Percentiles rank a stretch among this genome's conserved stretches.
Conservation (phyloP, 331 rosid species). For the Rosa hybrid region DNA sequence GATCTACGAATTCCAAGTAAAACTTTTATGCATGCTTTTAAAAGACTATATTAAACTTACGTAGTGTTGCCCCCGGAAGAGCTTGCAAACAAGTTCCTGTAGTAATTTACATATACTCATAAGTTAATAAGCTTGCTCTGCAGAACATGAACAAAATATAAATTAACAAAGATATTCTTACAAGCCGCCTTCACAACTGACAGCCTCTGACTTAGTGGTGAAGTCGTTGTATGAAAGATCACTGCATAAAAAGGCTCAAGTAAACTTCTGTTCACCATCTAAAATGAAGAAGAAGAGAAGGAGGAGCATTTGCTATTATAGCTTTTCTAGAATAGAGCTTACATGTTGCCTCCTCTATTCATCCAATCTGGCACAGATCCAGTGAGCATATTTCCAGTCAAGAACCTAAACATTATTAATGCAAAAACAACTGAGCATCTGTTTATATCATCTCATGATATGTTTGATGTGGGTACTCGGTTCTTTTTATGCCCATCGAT, state of each 20-base stretch:
- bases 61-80: conserved; percentile 32
- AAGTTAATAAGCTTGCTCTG: background rate
- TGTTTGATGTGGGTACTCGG: background rate
- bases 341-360: conserved; percentile 33
- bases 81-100: conserved; percentile 71
- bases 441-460: background rate
- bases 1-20: background rate
- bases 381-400: conserved; percentile 64
- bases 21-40: background rate
- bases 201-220: conserved; percentile 20
- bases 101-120: conserved; percentile 10
- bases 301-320: background rate
- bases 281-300: background rate
- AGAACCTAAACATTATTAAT: conserved; percentile 43
- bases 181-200: conserved; percentile 47
- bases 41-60: conserved; percentile 47
- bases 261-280: background rate
- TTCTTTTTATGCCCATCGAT: background rate
- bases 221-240: conserved; percentile 85
- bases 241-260: conserved; percentile 36
- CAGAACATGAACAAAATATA: background rate
- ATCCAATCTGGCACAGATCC: conserved; percentile 62
- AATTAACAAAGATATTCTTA: conserved; percentile 40
- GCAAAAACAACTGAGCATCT: background rate
- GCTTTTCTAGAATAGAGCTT: conserved; percentile 33